Conservation (phyloP, 768 basidiomycete genomes). For the Mycena amicta region DNA sequence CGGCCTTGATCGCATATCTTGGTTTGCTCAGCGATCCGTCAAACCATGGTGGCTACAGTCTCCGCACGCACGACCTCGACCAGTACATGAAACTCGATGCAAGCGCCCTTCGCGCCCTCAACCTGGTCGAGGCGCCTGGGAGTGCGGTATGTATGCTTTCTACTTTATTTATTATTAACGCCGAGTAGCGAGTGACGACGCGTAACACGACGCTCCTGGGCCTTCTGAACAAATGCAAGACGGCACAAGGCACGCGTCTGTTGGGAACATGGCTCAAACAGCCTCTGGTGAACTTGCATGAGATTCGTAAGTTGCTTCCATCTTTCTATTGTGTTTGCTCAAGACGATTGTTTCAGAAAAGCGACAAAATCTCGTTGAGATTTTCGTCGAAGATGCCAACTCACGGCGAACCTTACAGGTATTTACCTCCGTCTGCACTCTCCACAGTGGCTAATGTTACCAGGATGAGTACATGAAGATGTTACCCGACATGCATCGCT, state of each 20-base stretch:
- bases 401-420: slow-evolving; percentile 77
- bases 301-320: slow-evolving; percentile 67
- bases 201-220: slow-evolving; percentile 89
- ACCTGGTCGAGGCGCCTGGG: slow-evolving; percentile 74
- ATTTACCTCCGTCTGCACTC: slow-evolving; percentile 9
- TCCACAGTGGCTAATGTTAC: neutral
- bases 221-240: slow-evolving; percentile 93
- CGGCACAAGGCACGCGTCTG: slow-evolving; percentile 87
- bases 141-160: slow-evolving; percentile 42
- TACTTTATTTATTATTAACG: slow-evolving; percentile 4
- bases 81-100: slow-evolving; percentile 97
- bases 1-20: slow-evolving; percentile 84
- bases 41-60: slow-evolving; percentile 78
- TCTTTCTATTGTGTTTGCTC: neutral
- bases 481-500: slow-evolving; percentile 92
- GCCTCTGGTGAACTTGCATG: slow-evolving; percentile 90
- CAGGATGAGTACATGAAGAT: slow-evolving; percentile 86
- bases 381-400: slow-evolving; percentile 78
- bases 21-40: slow-evolving; percentile 74
- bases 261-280: slow-evolving; percentile 95
- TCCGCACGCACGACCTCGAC: slow-evolving; percentile 86
- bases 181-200: slow-evolving; percentile 54
- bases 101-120: slow-evolving; percentile 88
- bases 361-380: slow-evolving; percentile 85
- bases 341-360: slow-evolving; percentile 53